phyloP scores from a whole-genome alignment of 2,329 filamentous ascomycete species.

The Botrytis tulipae region DNA sequence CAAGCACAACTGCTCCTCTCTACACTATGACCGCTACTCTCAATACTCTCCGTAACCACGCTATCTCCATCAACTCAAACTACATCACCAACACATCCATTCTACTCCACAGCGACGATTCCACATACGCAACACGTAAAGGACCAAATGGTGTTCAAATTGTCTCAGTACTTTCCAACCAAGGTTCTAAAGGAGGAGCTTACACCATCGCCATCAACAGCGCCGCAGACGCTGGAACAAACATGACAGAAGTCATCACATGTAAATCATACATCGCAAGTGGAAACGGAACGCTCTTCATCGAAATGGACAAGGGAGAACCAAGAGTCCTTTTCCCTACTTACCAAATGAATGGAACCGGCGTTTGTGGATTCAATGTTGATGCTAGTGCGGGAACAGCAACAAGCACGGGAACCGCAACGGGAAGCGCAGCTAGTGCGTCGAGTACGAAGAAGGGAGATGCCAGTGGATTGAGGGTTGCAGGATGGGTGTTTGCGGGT shows the following conservation, averaged over 20 bases:
- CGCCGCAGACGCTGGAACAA: slow-evolving; percentile 21
- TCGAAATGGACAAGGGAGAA: slow-evolving; percentile 9
- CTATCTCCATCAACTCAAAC: slow-evolving; percentile 16
- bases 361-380: not conserved
- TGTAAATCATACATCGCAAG: slow-evolving; percentile 16
- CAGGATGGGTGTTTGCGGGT: not conserved
- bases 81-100: slow-evolving; percentile 23
- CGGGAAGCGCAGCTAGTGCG: not conserved
- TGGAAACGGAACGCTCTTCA: slow-evolving; percentile 5
- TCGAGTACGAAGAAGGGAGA: slow-evolving; percentile 7
- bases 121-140: slow-evolving; percentile 26
- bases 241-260: slow-evolving; percentile 23
- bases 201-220: slow-evolving; percentile 15
- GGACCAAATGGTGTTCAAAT: slow-evolving; percentile 24
- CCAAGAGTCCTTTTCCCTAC: slow-evolving; percentile 16
- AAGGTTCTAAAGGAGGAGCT: slow-evolving; percentile 32
- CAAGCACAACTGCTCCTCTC: slow-evolving; percentile 40
- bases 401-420: not conserved
- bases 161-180: slow-evolving; percentile 42
- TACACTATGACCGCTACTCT: slow-evolving; percentile 41
- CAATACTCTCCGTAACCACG: slow-evolving; percentile 26
- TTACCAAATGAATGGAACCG: slow-evolving; percentile 3
- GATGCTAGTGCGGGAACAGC: not conserved
- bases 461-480: not conserved
- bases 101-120: slow-evolving; percentile 23